Evolutionary conservation across 208 protist species (phyloP), one percentile per base, ranked within the genome.

Genomic region (Crithidia brevicula): DNA sequence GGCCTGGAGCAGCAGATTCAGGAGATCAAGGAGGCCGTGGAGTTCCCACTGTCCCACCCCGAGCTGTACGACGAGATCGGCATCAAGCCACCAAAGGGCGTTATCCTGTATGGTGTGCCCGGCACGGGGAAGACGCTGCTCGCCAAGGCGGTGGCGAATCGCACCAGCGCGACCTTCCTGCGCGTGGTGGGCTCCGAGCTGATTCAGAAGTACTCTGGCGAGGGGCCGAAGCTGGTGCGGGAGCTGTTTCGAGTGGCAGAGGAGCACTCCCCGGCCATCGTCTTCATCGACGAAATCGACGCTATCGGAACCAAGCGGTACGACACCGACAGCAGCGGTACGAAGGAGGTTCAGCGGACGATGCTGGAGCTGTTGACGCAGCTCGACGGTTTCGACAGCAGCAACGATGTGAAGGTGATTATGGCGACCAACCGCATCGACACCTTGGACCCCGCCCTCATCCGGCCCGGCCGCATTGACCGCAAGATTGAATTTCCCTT

Each of bases 201-300:
- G 8, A 99, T 99, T 80, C 99, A 99, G 82, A 99, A 99, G 82
- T 99, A 99, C 85, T 85, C 99, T 15, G 99, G 99, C 60, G 99
- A 99, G 50, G 99, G 99, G 20, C 99, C 99, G 22, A 99, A 99
- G 88, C 86, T 99, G 11, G 98, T 99, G 30, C 89, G 99, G 46
- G 98, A 99, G 79, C 81, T 99, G n/a, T 99, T 99, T 86, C 90
- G 98, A 58, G 97, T 99, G 4, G 99, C 99, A 2, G 98, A 99
- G 77, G 98, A 99, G 73, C 92, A 97, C 71, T 91, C 98, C 11
- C 99, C 99, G 5, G 95, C 98, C 27, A 99, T 99, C 78, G 98
- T 99, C 46, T 99, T 99, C 89, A 99, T 99, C 78, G 99, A 99
- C 82, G 99, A 99, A 78, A 99, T 99, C 68, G 99, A 99, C 86